Evolutionary conservation across 257 asterid genomes (phyloP).

Genomic region (Coffea eugenioides): DNA sequence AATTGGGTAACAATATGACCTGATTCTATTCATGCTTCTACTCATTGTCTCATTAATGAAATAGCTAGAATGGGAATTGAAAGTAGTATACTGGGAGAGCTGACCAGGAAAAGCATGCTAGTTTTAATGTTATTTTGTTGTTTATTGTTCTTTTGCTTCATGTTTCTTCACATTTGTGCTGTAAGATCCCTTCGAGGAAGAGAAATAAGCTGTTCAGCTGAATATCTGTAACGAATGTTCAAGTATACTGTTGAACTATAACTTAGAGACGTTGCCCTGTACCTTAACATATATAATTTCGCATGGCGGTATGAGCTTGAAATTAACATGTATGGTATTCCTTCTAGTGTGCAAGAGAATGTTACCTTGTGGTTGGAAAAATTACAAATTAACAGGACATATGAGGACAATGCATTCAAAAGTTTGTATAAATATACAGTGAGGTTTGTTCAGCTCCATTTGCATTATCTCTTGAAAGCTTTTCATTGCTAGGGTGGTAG

Average conservation of each 20-base stretch:
- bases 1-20: neutral
- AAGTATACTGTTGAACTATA: too few species aligned
- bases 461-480: too few species aligned
- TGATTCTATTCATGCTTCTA: neutral
- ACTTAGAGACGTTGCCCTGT: too few species aligned
- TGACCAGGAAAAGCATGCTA: neutral
- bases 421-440: too few species aligned
- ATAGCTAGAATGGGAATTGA: neutral
- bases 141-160: neutral
- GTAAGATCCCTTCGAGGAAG: too few species aligned
- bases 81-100: neutral
- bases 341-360: too few species aligned
- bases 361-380: neutral
- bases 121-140: neutral
- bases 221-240: neutral
- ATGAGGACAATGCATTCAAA: neutral
- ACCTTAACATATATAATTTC: neutral
- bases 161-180: too few species aligned
- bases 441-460: too few species aligned
- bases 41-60: neutral
- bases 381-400: neutral
- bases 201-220: neutral
- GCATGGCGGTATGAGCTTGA: too few species aligned
- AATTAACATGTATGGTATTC: too few species aligned
- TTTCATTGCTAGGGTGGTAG: too few species aligned